Conservation (phyloP, 768 basidiomycete genomes). For the Termitomyces sp. region DNA sequence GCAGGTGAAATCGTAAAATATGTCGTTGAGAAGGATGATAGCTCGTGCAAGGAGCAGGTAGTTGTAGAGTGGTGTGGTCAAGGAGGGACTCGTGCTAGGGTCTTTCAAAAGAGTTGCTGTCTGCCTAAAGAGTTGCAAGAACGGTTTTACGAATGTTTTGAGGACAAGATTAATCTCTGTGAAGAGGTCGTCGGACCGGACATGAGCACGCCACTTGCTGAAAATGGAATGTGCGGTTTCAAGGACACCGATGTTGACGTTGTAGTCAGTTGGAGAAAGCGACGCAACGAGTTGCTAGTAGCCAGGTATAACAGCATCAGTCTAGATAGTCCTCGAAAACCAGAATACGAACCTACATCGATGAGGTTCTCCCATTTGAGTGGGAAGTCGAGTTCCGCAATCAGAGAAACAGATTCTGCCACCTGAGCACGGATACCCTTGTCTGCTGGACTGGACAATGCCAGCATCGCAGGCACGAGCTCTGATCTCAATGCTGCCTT, state of each 20-base stretch:
- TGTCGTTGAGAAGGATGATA: constrained; percentile 74
- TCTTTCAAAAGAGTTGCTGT: constrained; percentile 46
- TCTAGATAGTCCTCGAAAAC: background rate
- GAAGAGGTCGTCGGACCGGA: constrained; percentile 83
- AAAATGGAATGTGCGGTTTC: constrained; percentile 97
- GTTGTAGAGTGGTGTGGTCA: constrained; percentile 32
- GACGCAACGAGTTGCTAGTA: constrained; percentile 82
- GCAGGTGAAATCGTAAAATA: constrained; percentile 92
- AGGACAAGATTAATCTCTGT: constrained; percentile 90
- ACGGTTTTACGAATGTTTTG: constrained; percentile 75
- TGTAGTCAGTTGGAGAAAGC: constrained; percentile 76
- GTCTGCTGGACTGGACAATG: constrained; percentile 68
- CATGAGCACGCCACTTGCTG: constrained; percentile 85
- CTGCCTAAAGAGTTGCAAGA: constrained; percentile 76
- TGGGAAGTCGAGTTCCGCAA: constrained; percentile 92
- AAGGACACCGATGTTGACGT: constrained; percentile 83
- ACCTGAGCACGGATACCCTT: constrained; percentile 78
- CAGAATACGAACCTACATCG: constrained; percentile 53
- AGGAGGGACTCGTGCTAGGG: constrained; percentile 28
- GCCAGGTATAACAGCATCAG: background rate
- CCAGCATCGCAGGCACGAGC: constrained; percentile 90
- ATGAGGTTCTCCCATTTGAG: constrained; percentile 82
- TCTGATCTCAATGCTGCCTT: constrained; percentile 67
- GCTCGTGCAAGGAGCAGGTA: constrained; percentile 59
- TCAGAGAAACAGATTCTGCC: constrained; percentile 88